phyloP scores from a whole-genome alignment of 768 basidiomycete species.

The Phlebiopsis flavidoalba region DNA sequence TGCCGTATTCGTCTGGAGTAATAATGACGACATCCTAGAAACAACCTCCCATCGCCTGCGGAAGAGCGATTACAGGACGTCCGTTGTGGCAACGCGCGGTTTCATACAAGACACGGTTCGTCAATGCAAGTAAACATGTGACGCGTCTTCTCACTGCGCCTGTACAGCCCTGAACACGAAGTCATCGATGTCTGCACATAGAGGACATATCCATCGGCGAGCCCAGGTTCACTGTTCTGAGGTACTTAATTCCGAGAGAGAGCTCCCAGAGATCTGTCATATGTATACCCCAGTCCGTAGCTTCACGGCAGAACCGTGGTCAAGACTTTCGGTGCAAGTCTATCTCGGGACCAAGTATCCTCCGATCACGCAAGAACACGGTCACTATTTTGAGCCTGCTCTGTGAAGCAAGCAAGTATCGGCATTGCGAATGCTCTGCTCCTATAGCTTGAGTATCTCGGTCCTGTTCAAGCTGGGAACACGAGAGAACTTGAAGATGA shows the following conservation, averaged over 20 bases:
- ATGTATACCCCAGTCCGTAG: slow-evolving; percentile 65
- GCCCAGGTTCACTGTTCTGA: slow-evolving; percentile 66
- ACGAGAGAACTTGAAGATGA: slow-evolving; percentile 72
- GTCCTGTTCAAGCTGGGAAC: slow-evolving; percentile 71
- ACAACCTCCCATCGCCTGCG: slow-evolving; percentile 56
- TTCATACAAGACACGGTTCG: slow-evolving; percentile 61
- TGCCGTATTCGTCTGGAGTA: background rate
- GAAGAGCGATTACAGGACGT: slow-evolving; percentile 51
- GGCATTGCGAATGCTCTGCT: slow-evolving; percentile 72
- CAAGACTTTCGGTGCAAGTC: slow-evolving; percentile 70
- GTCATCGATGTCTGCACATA: slow-evolving; percentile 52
- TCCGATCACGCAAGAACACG: slow-evolving; percentile 57
- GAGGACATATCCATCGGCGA: slow-evolving; percentile 61
- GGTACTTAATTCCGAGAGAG: slow-evolving; percentile 65
- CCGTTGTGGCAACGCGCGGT: slow-evolving; percentile 64
- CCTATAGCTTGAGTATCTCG: no score
- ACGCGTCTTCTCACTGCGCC: background rate
- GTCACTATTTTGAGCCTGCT: slow-evolving; percentile 59
- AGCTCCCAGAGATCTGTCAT: slow-evolving; percentile 56
- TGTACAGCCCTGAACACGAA: slow-evolving; percentile 58
- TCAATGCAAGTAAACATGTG: slow-evolving; percentile 2
- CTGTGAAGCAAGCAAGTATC: slow-evolving; percentile 71
- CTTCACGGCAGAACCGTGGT: slow-evolving; percentile 70
- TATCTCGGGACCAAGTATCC: slow-evolving; percentile 62
- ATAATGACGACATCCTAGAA: slow-evolving; percentile 30